Base-by-base conservation (phyloP, 345 rosid genomes). In the Physaria fendleri region DNA sequence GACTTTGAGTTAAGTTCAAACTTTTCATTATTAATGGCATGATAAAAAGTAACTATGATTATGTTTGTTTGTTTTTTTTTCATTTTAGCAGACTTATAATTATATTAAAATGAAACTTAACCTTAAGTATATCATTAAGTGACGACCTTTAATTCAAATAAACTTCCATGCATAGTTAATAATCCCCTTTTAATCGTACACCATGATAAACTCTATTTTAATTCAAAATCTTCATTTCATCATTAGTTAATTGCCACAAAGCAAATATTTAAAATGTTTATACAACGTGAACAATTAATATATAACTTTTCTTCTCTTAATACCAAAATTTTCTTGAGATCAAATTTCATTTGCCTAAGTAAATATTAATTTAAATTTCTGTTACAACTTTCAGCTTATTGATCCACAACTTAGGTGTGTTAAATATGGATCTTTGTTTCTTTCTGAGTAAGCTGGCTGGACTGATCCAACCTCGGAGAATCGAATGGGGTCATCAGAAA, bases 1-100 rank as follows among this genome's bases (percentile, higher is more conserved):
- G 62, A 68, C 73, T 52, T 68, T 68, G 56, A 68, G 34, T 60
- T 52, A 44, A 68, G 67, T 53, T 68, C 35, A 60, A 60, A 53
- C 56, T 52, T 52, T 52, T 68, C 4, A 68, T 68, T 14, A 60
- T 68, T 68, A 68, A 37, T 68, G 41, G 56, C 62, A 68, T 44
- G 61, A 68, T 44, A 55, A 28, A 67, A 68, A 68, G 56, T 68
- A 47, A 17, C 16, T 52, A 68, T 60, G 67, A 68, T 60, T 60
- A 52, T 60, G 66, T 60, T 52, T 52, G 6, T 44, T 43, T 15
- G 24, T 22, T 22, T n/a, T 52, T 22, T 22, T n/a, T 52, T 52
- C 41, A 46, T 33, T 43, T 27, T 37, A 60, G 38, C 67, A 49
- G 23, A 41, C 48, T 52, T 56, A 27, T 58, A 52, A 30, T 14